Evolutionary conservation across 2,329 filamentous ascomycete genomes (phyloP).

Genomic region (Arthrinium puccinioides): DNA sequence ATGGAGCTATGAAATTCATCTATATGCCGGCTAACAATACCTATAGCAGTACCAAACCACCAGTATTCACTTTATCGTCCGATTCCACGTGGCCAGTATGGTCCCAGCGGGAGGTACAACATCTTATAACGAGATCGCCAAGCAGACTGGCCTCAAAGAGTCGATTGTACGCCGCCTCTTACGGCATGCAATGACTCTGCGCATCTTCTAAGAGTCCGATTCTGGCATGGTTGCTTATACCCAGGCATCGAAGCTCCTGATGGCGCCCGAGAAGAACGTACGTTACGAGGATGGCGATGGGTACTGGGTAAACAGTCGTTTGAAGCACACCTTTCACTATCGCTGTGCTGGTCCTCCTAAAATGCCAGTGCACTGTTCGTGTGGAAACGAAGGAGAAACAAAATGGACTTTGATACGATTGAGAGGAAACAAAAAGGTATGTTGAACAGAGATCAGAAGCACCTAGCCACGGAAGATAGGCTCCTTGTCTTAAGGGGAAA

Average conservation of each 20-base stretch:
- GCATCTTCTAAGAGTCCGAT: background rate
- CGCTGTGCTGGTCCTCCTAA: too few relatives aligned
- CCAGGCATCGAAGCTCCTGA: background rate
- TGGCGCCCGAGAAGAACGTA: background rate
- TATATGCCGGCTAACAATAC: background rate
- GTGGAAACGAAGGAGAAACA: too few relatives aligned
- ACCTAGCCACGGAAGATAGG: too few relatives aligned
- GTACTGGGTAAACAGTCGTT: too few relatives aligned
- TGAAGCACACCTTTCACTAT: too few relatives aligned
- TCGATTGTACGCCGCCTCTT: background rate
- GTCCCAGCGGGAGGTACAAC: background rate
- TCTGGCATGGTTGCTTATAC: background rate
- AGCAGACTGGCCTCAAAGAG: background rate
- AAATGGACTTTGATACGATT: too few relatives aligned
- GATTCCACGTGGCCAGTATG: background rate
- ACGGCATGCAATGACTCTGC: constrained; percentile 1
- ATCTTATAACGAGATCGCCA: background rate
- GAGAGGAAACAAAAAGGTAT: too few relatives aligned
- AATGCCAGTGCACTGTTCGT: too few relatives aligned
- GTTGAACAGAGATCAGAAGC: too few relatives aligned
- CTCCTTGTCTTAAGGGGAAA: too few relatives aligned
- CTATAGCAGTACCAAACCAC: background rate
- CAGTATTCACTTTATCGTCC: background rate
- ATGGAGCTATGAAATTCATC: background rate
- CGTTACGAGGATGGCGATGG: too few relatives aligned